Percentiles rank a stretch among this genome's conserved stretches.
Evolutionary conservation across 306 rosid species (phyloP).

Genomic region (Pyrus bretschneideri): DNA sequence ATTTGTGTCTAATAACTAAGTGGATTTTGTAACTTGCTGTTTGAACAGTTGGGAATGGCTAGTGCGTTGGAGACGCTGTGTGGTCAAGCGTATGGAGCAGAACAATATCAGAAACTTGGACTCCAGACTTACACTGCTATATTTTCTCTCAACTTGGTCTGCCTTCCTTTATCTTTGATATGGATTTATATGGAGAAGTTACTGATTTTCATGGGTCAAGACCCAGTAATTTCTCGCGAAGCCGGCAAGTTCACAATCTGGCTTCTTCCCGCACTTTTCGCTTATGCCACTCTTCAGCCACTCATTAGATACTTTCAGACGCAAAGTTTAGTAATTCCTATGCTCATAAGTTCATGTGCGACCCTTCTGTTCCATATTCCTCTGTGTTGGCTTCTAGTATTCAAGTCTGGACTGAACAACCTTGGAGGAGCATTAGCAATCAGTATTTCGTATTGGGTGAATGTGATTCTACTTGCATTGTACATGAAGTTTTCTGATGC

Average conservation of each 20-base stretch:
- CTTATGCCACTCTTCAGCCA: conserved; percentile 40
- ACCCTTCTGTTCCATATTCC: conserved; percentile 30
- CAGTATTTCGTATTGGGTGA: conserved; percentile 45
- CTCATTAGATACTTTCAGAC: conserved; percentile 46
- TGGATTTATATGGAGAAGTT: conserved; percentile 42
- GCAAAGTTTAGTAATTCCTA: conserved; percentile 45
- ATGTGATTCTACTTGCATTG: conserved; percentile 39
- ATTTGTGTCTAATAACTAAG: background rate
- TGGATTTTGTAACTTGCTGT: background rate
- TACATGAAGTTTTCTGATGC: conserved; percentile 46
- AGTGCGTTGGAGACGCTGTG: conserved; percentile 50
- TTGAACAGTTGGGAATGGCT: conserved; percentile 44
- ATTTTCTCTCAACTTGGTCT: conserved; percentile 36
- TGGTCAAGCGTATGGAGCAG: conserved; percentile 58
- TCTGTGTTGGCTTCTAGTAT: conserved; percentile 51
- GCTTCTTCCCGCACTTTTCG: conserved; percentile 55
- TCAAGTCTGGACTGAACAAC: conserved; percentile 30
- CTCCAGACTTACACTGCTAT: conserved; percentile 47
- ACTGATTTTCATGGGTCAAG: conserved; percentile 49
- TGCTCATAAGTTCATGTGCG: conserved; percentile 35
- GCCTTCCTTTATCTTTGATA: conserved; percentile 36
- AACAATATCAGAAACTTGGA: conserved; percentile 39
- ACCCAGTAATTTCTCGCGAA: conserved; percentile 52
- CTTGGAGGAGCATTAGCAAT: conserved; percentile 56
- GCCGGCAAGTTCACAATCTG: conserved; percentile 44